Evolutionary conservation across 495 filamentous ascomycete species (phyloP).

Genomic region (Annulohypoxylon maeteangense): DNA sequence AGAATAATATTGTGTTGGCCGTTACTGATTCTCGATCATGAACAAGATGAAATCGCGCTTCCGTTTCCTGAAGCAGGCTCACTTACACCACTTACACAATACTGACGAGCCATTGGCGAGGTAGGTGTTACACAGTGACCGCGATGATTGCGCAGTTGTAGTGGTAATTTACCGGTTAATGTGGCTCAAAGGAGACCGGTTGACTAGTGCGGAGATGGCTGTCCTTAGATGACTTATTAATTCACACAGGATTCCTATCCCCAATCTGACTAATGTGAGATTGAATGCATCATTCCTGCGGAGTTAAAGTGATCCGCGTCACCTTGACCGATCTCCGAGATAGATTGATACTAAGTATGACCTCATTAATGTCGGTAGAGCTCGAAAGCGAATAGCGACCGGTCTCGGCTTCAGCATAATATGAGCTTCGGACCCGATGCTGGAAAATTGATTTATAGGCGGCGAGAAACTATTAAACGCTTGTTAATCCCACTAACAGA

Average conservation of each 20-base stretch:
- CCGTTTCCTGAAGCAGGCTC: neutral
- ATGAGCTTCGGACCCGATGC: neutral
- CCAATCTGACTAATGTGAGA: conserved; percentile 18
- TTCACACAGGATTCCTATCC: conserved; percentile 26
- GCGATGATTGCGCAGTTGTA: conserved; percentile 14
- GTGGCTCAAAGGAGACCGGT: conserved; percentile 9
- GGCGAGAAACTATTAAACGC: neutral
- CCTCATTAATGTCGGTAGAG: conserved; percentile 16
- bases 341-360: conserved; percentile 24
- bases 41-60: neutral
- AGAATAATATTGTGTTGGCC: neutral
- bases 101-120: neutral
- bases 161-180: conserved; percentile 31
- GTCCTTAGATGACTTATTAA: conserved; percentile 13
- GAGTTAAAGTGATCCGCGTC: conserved; percentile 22
- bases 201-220: conserved; percentile 11
- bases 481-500: neutral
- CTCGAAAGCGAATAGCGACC: conserved; percentile 1
- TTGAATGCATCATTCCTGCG: neutral
- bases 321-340: conserved; percentile 4
- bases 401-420: neutral
- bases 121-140: conserved; percentile 4
- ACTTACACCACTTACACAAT: neutral
- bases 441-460: neutral
- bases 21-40: neutral